Evolutionary conservation across 805 yeast genomes (phyloP).

Genomic region (Dipodascopsis tothii): DNA sequence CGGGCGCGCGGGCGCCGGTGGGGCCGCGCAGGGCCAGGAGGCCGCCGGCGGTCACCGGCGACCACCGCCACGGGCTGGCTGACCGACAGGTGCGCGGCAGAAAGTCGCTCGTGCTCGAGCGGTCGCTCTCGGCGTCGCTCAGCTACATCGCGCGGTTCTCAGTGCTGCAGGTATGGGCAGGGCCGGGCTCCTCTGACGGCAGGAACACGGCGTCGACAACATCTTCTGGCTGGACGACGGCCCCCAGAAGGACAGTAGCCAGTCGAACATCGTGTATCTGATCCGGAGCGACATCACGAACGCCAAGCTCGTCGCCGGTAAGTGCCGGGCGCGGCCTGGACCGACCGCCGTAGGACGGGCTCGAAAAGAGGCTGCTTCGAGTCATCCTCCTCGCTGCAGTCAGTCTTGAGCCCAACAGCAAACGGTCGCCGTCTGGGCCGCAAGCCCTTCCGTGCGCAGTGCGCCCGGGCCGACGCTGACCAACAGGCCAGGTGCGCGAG

Average conservation of each 20-base stretch:
- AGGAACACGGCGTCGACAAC: slow-evolving; percentile 41
- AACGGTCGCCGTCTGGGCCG: background rate
- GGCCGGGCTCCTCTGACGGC: background rate
- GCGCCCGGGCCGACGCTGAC: too few relatives aligned
- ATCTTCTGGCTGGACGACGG: slow-evolving; percentile 40
- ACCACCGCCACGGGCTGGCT: too few relatives aligned
- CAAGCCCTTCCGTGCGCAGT: too few relatives aligned
- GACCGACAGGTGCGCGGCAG: slow-evolving; percentile 26
- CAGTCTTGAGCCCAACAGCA: background rate
- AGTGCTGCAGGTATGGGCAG: slow-evolving; percentile 35
- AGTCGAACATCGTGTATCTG: slow-evolving; percentile 25
- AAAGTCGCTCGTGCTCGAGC: slow-evolving; percentile 39
- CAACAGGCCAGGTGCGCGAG: slow-evolving; percentile 18
- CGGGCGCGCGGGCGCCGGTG: too few relatives aligned
- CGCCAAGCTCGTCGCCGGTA: slow-evolving; percentile 16
- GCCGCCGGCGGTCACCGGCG: too few relatives aligned
- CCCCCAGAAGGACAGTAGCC: slow-evolving; percentile 18
- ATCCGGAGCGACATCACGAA: slow-evolving; percentile 23
- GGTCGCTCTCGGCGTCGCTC: slow-evolving; percentile 41
- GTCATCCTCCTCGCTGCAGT: background rate
- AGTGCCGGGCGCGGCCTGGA: background rate
- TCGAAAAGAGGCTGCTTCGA: background rate
- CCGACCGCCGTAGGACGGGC: background rate
- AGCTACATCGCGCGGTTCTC: slow-evolving; percentile 53
- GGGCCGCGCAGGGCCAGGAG: too few relatives aligned